These are phyloP conservation scores for Diaporthe amygdali DNA, from an alignment of 2,329 filamentous ascomycete species.

Conservation along the genomic window DNA sequence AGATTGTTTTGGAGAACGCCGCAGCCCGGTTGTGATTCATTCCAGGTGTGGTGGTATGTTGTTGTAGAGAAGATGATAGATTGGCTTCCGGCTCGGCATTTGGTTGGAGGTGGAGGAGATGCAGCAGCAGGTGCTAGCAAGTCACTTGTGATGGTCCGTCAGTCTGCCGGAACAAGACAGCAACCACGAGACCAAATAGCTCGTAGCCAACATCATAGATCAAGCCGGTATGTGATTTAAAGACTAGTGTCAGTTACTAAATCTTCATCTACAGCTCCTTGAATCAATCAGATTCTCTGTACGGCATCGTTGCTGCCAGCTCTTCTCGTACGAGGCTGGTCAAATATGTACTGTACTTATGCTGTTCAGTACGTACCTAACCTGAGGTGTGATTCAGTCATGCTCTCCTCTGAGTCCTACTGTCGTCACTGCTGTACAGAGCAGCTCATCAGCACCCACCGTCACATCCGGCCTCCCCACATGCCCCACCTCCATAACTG, in stretches of 20 bases:
- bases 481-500: background rate
- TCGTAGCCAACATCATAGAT: too few species aligned
- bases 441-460: background rate
- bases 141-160: background rate
- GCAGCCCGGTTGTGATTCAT: background rate
- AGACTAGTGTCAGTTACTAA: too few species aligned
- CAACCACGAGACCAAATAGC: background rate
- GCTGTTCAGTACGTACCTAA: too few species aligned
- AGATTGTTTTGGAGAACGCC: background rate
- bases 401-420: background rate
- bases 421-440: background rate
- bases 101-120: background rate
- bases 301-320: background rate
- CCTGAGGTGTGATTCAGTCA: background rate
- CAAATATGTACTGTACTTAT: background rate
- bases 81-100: conserved; percentile 4
- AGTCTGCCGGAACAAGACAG: background rate
- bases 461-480: background rate
- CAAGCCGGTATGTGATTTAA: too few species aligned
- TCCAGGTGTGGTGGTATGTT: background rate
- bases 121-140: background rate
- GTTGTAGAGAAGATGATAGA: background rate
- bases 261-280: too few species aligned
- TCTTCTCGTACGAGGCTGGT: background rate
- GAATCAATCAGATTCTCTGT: too few species aligned